These are phyloP conservation scores for Talinum fruticosum DNA, from an alignment of 148 eudicot species.

Conservation along the genomic window DNA sequence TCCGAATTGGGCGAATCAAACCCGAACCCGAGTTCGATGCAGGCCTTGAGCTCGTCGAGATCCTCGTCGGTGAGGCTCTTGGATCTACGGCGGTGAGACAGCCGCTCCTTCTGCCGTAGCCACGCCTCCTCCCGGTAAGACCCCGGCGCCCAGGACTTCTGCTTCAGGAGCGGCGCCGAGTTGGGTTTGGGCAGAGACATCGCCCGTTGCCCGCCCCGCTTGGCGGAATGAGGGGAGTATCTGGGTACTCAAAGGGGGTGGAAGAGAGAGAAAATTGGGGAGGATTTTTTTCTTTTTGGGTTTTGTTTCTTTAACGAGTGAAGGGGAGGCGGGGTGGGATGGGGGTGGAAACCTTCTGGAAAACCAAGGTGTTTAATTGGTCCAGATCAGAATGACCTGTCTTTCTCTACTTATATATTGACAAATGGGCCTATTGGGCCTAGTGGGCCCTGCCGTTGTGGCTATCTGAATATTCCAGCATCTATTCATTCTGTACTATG, in stretches of 20 bases:
- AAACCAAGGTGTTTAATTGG: constrained; percentile 26
- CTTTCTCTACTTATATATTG: background rate
- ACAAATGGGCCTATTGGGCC: background rate
- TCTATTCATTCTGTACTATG: no score
- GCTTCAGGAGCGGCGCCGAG: constrained; percentile 41
- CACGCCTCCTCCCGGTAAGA: constrained; percentile 62
- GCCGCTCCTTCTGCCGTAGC: constrained; percentile 39
- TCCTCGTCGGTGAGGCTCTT: constrained; percentile 92
- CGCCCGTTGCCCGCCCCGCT: constrained; percentile 22
- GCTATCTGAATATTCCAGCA: background rate
- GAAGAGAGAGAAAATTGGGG: background rate
- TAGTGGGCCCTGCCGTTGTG: background rate
- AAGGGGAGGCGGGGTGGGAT: background rate
- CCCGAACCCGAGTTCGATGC: constrained; percentile 77
- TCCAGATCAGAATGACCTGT: constrained; percentile 47
- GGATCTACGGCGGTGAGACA: constrained; percentile 27
- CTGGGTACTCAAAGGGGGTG: background rate
- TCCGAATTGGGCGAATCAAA: constrained; percentile 60
- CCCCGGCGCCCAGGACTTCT: constrained; percentile 83
- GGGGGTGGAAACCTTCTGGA: background rate
- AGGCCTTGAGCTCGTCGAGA: constrained; percentile 66
- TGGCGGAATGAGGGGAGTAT: constrained; percentile 12
- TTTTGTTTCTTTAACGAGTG: background rate
- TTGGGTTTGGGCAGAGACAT: constrained; percentile 1
- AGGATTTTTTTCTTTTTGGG: background rate